Evolutionary conservation across 345 rosid species (phyloP).

Genomic region (Reutealis trisperma): DNA sequence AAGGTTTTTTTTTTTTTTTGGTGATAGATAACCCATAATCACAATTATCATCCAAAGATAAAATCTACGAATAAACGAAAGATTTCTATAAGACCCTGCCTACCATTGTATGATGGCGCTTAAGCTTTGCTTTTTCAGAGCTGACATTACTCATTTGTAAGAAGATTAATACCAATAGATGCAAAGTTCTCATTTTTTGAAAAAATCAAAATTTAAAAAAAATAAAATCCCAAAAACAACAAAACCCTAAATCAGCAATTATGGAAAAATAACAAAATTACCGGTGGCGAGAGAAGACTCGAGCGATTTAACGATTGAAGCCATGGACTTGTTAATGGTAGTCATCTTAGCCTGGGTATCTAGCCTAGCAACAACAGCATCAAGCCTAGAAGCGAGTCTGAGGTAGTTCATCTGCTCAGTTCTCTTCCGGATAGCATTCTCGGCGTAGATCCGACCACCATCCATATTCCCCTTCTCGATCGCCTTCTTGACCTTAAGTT

Average conservation of each 20-base stretch:
- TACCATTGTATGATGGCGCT: background rate
- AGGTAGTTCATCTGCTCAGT: conserved; percentile 99
- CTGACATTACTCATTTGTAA: background rate
- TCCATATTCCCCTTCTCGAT: conserved; percentile 99
- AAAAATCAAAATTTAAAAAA: background rate
- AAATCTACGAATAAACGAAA: background rate
- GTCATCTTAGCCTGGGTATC: conserved; percentile 98
- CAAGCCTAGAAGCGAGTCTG: conserved; percentile 86
- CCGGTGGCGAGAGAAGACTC: conserved; percentile 88
- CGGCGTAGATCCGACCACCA: conserved; percentile 98
- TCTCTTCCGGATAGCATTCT: conserved; percentile 91
- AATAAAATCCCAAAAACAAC: background rate
- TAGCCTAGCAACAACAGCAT: conserved; percentile 91
- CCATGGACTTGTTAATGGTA: conserved; percentile 89
- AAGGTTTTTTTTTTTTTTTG: too few species aligned
- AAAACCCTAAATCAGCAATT: background rate
- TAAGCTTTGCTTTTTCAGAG: background rate
- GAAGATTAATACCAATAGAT: background rate
- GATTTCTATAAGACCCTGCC: background rate
- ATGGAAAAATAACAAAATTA: conserved; percentile 22
- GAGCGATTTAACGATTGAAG: conserved; percentile 83
- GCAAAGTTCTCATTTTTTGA: too few species aligned
- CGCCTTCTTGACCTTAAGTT: conserved; percentile 93
- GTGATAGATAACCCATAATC: background rate
- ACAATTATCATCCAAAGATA: background rate